phyloP scores from a whole-genome alignment of 2,329 filamentous ascomycete genomes.

The Remersonia thermophila region DNA sequence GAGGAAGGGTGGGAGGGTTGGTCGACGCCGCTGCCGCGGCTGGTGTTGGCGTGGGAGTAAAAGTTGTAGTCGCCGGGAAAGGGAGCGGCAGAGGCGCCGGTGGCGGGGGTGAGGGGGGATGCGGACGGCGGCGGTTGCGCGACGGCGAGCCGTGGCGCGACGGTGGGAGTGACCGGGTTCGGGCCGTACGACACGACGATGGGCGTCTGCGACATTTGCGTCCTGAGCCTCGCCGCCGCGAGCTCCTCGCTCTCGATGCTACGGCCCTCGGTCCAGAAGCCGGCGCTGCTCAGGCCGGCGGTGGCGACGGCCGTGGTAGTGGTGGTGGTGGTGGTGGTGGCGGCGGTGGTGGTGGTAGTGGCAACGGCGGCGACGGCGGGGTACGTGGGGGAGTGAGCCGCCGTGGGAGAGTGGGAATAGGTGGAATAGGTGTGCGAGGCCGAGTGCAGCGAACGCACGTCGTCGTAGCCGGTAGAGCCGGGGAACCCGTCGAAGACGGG shows the following conservation, averaged over 20 bases:
- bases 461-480: slow-evolving; percentile 19
- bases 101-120: slow-evolving; percentile 11
- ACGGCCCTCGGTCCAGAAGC: slow-evolving; percentile 8
- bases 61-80: slow-evolving; percentile 8
- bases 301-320: no score
- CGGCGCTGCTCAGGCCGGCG: background rate
- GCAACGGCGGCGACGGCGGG: no score
- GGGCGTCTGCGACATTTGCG: slow-evolving; percentile 7
- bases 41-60: slow-evolving; percentile 12
- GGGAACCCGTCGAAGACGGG: slow-evolving; percentile 19
- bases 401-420: slow-evolving; percentile 13
- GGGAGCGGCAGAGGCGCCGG: slow-evolving; percentile 8
- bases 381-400: slow-evolving; percentile 9
- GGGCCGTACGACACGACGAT: slow-evolving; percentile 17
- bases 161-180: slow-evolving; percentile 18
- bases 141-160: slow-evolving; percentile 11
- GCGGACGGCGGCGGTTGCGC: slow-evolving; percentile 5
- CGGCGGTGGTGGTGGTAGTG: no score
- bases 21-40: slow-evolving; percentile 5
- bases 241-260: slow-evolving; percentile 17
- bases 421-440: slow-evolving; percentile 12
- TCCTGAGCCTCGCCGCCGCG: slow-evolving; percentile 15
- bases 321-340: no score
- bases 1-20: slow-evolving; percentile 1
- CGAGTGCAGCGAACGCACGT: slow-evolving; percentile 17